Base-by-base conservation (phyloP, 1,284 basidiomycete genomes). In the Leccinum fallax region DNA sequence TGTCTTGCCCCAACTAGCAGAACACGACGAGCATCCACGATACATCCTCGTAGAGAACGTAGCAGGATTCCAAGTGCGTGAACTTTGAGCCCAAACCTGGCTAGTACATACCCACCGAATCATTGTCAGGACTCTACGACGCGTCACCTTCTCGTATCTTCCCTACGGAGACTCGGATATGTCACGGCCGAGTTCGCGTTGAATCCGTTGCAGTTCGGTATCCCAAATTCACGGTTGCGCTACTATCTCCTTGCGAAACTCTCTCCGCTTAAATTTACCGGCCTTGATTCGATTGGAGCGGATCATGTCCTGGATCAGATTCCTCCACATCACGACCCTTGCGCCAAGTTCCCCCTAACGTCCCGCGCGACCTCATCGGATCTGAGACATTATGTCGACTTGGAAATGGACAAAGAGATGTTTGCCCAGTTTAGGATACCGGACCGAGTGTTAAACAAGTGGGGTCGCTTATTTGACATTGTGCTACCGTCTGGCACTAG, bases 381-480 rank as follows among this genome's bases (percentile, higher is more conserved):
- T 56, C 67, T 89, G 56, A 74, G 74, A 24, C 67, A 76, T 2
- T 91, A 86, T 67, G 69, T 90, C n/a, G 87, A 89, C 62, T 49
- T 63, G 16, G 68, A 70, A 5, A 59, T 76, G 60, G 60, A 64
- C n/a, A 53, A 67, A 21, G 68, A 63, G 7, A 56, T 34, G 4
- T 40, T 58, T 55, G 8, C 60, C 38, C 71, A 67, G 36, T 77
- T 76, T 63, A 74, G 69, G 19, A 79, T 92, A 11, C 82, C 87
- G 3, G 84, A 88, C 60, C 84, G 82, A 58, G 80, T 90, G n/a
- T 74, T 93, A 10, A 67, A 75, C 65, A 91, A 88, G 73, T 92
- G 90, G 88, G 90, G 90, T 0, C 78, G 86, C 26, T 74, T 92
- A 26, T 92, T 92, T 68, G 90, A 93, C 66, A 90, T 93, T 54